Conservation (phyloP, 805 yeast genomes). For the Hanseniaspora clermontiae region DNA sequence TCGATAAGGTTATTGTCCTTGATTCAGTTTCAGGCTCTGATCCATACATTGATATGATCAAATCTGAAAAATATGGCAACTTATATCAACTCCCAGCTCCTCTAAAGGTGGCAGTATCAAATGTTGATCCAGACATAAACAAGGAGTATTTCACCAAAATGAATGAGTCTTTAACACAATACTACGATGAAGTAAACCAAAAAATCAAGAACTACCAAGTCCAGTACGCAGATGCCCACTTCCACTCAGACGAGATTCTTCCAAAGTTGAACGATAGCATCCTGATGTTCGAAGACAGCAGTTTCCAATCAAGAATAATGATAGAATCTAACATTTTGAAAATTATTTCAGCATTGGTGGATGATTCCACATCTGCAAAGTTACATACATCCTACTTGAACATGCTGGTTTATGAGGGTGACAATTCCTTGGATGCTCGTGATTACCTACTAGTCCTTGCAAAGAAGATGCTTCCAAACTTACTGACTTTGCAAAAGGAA, state of each 20-base stretch:
- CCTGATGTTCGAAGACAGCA: background rate
- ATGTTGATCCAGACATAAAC: background rate
- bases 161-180: background rate
- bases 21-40: slow-evolving; percentile 63
- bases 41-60: slow-evolving; percentile 16
- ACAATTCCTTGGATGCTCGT: slow-evolving; percentile 63
- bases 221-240: slow-evolving; percentile 6
- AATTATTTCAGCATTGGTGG: background rate
- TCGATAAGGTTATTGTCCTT: slow-evolving; percentile 40
- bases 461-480: background rate
- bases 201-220: slow-evolving; percentile 10
- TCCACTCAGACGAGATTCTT: slow-evolving; percentile 16
- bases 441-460: background rate
- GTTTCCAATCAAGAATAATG: background rate
- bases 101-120: slow-evolving; percentile 4
- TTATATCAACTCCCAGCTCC: slow-evolving; percentile 1
- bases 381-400: slow-evolving; percentile 33
- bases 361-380: slow-evolving; percentile 7
- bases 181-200: background rate
- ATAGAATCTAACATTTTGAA: background rate
- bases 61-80: slow-evolving; percentile 13
- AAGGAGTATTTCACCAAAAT: background rate
- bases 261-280: slow-evolving; percentile 15
- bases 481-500: background rate
- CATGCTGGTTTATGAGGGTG: slow-evolving; percentile 77